Base-by-base conservation (phyloP, 129 eudicot species). In the Helianthus tuberosus region DNA sequence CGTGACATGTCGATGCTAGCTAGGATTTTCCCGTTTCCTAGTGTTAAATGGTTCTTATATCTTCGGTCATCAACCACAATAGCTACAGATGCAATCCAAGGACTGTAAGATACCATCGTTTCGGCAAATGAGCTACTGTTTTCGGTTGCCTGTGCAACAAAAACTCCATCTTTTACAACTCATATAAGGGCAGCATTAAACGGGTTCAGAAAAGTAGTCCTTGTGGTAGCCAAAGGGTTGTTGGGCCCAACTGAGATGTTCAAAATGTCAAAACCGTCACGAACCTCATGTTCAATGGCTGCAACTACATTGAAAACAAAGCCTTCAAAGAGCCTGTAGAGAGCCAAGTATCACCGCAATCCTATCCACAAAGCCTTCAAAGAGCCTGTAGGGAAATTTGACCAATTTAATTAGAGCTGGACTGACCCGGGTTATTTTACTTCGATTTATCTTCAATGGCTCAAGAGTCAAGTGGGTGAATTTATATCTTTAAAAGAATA, bases 211-310 rank as follows among this genome's bases (percentile, higher is more conserved):
- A 88, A 94, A 23, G 98, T 90, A 32, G 89, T 88, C 81, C n/a
- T n/a, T n/a, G 97, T 90, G 71, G 92, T 85, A 52, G 97, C 96
- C 5, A 96, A 96, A 53, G 98, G 98, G 79, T 97, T 88, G 68
- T 94, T 94, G 8, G 98, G 96, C 10, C 98, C 97, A 41, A 93
- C 96, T 2, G 98, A 93, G 66, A 93, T 96, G 74, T 93, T 93
- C 36, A 93, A 59, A 66, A 90, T 88, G 84, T 90, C 98, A 17
- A 94, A 97, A 69, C 98, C 98, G 74, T 94, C 98, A 78, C 86
- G 96, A 77, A 90, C 98, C 52, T 96, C 96, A 92, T 93, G 72
- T 69, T 94, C 98, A 73, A 94, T 86, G 66, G 97, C 98, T 80
- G 98, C 98, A 61, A 94, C 95, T 12, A 90, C 96, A 83, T 94